Conservation (phyloP, 306 rosid species). For the Nissolia schottii region DNA sequence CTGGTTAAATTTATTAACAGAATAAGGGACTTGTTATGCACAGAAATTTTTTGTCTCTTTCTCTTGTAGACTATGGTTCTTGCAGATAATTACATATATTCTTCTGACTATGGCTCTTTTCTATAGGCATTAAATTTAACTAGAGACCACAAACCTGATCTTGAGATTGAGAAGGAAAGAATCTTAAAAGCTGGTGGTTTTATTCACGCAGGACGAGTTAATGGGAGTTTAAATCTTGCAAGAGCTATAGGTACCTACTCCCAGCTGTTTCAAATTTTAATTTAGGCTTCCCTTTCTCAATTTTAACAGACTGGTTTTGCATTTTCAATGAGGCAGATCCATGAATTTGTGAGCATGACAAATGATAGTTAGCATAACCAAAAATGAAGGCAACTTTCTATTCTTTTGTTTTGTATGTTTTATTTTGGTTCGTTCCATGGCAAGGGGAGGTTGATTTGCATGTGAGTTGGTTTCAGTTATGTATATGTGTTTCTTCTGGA, state of each 20-base stretch:
- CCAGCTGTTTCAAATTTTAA: constrained; percentile 2
- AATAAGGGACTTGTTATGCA: not conserved
- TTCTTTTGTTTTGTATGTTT: not conserved
- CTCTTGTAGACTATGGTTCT: constrained; percentile 7
- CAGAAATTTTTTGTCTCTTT: constrained; percentile 2
- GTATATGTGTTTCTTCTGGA: not conserved
- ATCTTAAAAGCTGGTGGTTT: constrained; percentile 93
- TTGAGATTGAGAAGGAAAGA: constrained; percentile 88
- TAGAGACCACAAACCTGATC: constrained; percentile 95
- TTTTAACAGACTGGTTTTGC: no score
- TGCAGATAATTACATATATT: not conserved
- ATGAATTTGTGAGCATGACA: not conserved
- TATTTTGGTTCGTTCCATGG: constrained; percentile 12
- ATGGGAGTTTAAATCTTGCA: constrained; percentile 96
- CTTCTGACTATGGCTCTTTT: constrained; percentile 24
- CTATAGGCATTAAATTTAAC: constrained; percentile 88
- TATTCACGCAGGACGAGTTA: constrained; percentile 93
- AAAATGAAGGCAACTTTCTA: not conserved
- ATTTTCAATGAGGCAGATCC: not conserved
- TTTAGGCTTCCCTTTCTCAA: not conserved
- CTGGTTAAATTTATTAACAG: not conserved
- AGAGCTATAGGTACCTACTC: constrained; percentile 80
- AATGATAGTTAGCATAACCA: not conserved
- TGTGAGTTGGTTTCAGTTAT: not conserved
- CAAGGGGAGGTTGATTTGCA: constrained; percentile 1